Evolutionary conservation across 495 filamentous ascomycete genomes (phyloP).

Genomic region (Aspergillus ostianus): DNA sequence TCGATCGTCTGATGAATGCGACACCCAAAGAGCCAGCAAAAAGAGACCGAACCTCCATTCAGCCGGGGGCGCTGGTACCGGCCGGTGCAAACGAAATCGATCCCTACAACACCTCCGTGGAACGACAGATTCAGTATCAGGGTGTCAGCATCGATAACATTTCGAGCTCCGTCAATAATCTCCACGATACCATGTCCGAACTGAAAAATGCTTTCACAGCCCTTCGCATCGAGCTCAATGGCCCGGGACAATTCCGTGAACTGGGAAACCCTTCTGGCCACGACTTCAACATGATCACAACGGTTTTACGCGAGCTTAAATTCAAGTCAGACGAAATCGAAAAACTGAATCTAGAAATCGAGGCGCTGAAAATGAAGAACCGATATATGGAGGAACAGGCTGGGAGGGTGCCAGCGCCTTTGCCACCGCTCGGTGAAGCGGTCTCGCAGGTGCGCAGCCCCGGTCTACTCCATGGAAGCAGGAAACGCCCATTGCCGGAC

Average conservation of each 20-base stretch:
- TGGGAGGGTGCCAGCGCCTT: conserved; percentile 10
- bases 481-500: conserved; percentile 39
- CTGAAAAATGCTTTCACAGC: conserved; percentile 44
- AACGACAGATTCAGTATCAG: conserved; percentile 43
- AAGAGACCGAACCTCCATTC: conserved; percentile 20
- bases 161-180: conserved; percentile 42
- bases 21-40: conserved; percentile 22
- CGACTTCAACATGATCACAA: conserved; percentile 44
- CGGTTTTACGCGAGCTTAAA: conserved; percentile 45
- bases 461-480: conserved; percentile 37
- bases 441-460: conserved; percentile 40
- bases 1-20: conserved; percentile 31
- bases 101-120: conserved; percentile 23
- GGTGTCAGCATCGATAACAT: conserved; percentile 45
- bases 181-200: conserved; percentile 48
- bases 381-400: conserved; percentile 37
- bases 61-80: conserved; percentile 32
- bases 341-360: conserved; percentile 45
- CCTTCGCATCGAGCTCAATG: conserved; percentile 44
- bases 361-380: conserved; percentile 43
- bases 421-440: conserved; percentile 11
- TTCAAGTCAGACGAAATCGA: conserved; percentile 48
- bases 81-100: conserved; percentile 21
- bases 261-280: conserved; percentile 13
- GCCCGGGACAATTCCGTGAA: conserved; percentile 24